phyloP scores from a whole-genome alignment of 2,329 filamentous ascomycete genomes.

The Hirsutella minnesotensis region DNA sequence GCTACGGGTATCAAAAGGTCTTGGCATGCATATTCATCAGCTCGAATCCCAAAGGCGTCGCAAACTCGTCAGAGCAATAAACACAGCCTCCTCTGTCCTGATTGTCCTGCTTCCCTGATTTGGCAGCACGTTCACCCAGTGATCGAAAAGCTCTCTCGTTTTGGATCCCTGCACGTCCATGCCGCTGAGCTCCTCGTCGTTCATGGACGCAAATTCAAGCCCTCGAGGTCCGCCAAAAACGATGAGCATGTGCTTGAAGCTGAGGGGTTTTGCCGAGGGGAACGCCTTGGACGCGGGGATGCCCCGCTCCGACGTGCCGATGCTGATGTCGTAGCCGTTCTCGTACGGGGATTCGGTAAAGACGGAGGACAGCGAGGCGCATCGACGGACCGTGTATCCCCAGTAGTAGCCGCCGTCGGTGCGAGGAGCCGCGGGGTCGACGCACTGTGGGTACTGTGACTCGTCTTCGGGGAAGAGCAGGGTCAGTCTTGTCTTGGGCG shows the following conservation, averaged over 20 bases:
- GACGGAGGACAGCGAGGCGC: conserved; percentile 54
- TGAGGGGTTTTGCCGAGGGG: conserved; percentile 21
- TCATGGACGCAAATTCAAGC: conserved; percentile 61
- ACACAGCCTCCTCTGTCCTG: conserved; percentile 72
- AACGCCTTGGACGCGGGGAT: conserved; percentile 34
- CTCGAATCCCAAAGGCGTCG: conserved; percentile 40
- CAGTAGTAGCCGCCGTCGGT: conserved; percentile 76
- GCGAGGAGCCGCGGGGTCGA: conserved; percentile 57
- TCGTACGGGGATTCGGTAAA: conserved; percentile 68
- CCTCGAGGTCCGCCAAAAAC: conserved; percentile 75
- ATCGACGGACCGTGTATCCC: conserved; percentile 64
- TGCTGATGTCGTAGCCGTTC: conserved; percentile 69
- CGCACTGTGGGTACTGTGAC: conserved; percentile 38
- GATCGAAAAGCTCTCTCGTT: conserved; percentile 64
- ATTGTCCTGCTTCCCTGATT: conserved; percentile 75
- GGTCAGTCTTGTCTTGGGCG: conserved; percentile 62
- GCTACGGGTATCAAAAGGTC: conserved; percentile 3
- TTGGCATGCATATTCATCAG: conserved; percentile 1
- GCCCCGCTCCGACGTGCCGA: conserved; percentile 76
- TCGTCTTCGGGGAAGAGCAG: conserved; percentile 43
- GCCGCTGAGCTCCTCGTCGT: conserved; percentile 39
- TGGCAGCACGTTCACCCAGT: conserved; percentile 73
- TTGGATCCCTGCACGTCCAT: conserved; percentile 53
- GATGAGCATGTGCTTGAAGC: conserved; percentile 61
- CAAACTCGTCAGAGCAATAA: conserved; percentile 61